Evolutionary conservation across 1,284 basidiomycete genomes (phyloP).

Genomic region (Sporisorium exsertum): DNA sequence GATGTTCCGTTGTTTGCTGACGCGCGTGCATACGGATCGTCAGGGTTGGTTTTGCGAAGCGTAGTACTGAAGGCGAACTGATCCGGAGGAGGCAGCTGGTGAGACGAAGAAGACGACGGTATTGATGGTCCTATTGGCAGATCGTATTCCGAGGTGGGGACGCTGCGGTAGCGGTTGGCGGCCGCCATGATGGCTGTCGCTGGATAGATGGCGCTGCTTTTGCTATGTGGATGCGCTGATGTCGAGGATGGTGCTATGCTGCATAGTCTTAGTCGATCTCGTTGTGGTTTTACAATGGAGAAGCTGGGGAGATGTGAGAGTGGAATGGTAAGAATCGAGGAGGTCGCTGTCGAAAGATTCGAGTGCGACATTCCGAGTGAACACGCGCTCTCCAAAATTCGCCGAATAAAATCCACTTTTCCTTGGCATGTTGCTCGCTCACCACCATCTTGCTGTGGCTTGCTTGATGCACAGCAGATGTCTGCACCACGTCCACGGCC

Average conservation of each 20-base stretch:
- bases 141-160: slow-evolving; percentile 38
- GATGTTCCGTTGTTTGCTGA: slow-evolving; percentile 6
- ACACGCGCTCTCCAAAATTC: background rate
- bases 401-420: background rate
- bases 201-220: background rate
- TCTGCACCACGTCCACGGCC: no score
- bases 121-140: slow-evolving; percentile 9
- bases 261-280: background rate
- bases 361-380: background rate
- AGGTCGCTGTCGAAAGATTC: background rate
- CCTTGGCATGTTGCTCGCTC: background rate
- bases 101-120: slow-evolving; percentile 16
- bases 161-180: slow-evolving; percentile 28
- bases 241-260: background rate
- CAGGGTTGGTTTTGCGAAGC: slow-evolving; percentile 44
- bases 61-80: slow-evolving; percentile 59
- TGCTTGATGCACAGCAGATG: background rate
- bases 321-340: background rate
- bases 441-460: background rate
- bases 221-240: background rate
- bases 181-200: slow-evolving; percentile 24
- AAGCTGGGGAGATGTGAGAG: background rate
- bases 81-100: slow-evolving; percentile 22
- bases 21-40: slow-evolving; percentile 27
- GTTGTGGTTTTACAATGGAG: background rate